Percentiles rank a stretch among this genome's conserved stretches.
Evolutionary conservation across 2,329 filamentous ascomycete species (phyloP).

Genomic region (Pseudogymnoascus sp.): DNA sequence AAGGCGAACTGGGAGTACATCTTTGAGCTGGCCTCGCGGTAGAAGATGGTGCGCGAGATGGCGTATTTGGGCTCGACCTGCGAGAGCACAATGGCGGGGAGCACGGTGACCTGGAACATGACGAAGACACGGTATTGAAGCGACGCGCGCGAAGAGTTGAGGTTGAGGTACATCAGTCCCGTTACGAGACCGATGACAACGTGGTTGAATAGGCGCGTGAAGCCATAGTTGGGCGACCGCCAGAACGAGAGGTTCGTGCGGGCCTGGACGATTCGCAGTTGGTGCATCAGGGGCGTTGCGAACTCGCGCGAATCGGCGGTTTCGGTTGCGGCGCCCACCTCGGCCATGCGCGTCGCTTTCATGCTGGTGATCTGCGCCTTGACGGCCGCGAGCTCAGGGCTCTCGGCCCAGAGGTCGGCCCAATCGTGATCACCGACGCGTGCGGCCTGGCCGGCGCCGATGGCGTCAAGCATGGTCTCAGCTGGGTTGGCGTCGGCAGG

Average conservation of each 20-base stretch:
- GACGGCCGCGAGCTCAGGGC: slow-evolving; percentile 47
- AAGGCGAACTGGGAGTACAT: slow-evolving; percentile 54
- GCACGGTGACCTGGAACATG: slow-evolving; percentile 55
- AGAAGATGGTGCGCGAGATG: slow-evolving; percentile 46
- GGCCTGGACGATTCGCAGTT: slow-evolving; percentile 54
- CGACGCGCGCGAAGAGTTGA: slow-evolving; percentile 41
- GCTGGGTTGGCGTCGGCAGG: slow-evolving; percentile 44
- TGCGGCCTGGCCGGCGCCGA: slow-evolving; percentile 44
- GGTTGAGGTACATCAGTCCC: slow-evolving; percentile 53
- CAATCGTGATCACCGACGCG: slow-evolving; percentile 58
- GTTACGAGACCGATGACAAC: slow-evolving; percentile 48
- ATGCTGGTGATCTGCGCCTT: slow-evolving; percentile 51
- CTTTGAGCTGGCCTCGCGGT: slow-evolving; percentile 51
- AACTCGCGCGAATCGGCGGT: slow-evolving; percentile 56
- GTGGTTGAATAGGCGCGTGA: slow-evolving; percentile 43
- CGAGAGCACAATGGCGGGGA: slow-evolving; percentile 48
- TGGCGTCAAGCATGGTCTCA: slow-evolving; percentile 31
- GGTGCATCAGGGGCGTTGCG: slow-evolving; percentile 55
- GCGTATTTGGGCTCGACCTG: slow-evolving; percentile 53
- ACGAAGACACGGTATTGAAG: slow-evolving; percentile 51
- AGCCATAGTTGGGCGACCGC: slow-evolving; percentile 48
- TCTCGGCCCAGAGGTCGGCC: slow-evolving; percentile 64
- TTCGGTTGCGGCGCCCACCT: slow-evolving; percentile 41
- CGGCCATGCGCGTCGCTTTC: slow-evolving; percentile 37
- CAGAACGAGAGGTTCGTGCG: slow-evolving; percentile 55